Evolutionary conservation across 768 basidiomycete species (phyloP).

Genomic region (Xerocomellus dryophilus): DNA sequence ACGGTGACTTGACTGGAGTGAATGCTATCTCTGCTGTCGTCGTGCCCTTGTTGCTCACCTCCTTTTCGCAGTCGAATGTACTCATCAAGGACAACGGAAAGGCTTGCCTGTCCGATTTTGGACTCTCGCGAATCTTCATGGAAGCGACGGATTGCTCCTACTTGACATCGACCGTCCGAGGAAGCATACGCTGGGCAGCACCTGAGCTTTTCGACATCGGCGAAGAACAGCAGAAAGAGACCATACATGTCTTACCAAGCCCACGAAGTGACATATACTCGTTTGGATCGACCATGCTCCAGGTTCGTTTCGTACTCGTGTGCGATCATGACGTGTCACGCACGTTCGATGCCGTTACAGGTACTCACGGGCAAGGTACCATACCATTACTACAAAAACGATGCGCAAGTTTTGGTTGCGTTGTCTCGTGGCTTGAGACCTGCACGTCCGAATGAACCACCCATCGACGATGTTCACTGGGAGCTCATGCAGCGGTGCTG

Average conservation of each 20-base stretch:
- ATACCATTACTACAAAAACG: conserved; percentile 22
- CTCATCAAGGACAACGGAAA: conserved; percentile 32
- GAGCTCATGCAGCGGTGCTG: conserved; percentile 25
- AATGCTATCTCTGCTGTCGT: not conserved
- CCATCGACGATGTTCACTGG: conserved; percentile 9
- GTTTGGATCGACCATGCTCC: conserved; percentile 34
- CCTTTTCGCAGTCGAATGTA: conserved; percentile 31
- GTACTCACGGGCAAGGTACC: conserved; percentile 25
- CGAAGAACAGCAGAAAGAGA: conserved; percentile 26
- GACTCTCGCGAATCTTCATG: conserved; percentile 31
- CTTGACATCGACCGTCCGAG: conserved; percentile 36
- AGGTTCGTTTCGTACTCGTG: conserved; percentile 17
- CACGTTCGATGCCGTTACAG: conserved; percentile 16
- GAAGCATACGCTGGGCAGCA: conserved; percentile 49
- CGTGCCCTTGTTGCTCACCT: not conserved
- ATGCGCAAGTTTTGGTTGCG: conserved; percentile 23
- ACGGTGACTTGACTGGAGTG: conserved; percentile 47
- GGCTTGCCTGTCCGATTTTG: conserved; percentile 37
- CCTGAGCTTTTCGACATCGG: conserved; percentile 36
- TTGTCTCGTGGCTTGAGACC: conserved; percentile 16
- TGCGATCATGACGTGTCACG: not conserved
- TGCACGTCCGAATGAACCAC: not conserved
- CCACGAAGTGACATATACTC: conserved; percentile 43
- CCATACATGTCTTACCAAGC: conserved; percentile 7
- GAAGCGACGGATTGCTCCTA: conserved; percentile 24